Base-by-base conservation (phyloP, 306 rosid species). In the Datisca glomerata region DNA sequence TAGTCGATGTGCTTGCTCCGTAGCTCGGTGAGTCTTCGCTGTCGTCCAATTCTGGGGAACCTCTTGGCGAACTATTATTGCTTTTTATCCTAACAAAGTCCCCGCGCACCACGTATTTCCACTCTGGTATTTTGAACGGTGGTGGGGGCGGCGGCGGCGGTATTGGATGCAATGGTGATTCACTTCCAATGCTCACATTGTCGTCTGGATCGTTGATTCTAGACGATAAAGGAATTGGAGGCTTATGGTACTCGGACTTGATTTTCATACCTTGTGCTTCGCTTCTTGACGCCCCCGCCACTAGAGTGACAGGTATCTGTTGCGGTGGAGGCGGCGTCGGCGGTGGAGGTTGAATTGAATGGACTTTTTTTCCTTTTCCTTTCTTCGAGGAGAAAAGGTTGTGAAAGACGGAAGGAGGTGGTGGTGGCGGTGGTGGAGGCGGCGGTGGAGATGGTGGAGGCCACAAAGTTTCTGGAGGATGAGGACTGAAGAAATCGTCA, bases 61-160 rank as follows among this genome's bases (percentile, higher is more conserved):
- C 57, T 24, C 79, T 70, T 7, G 75, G 51, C 18, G 76, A 61
- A 48, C 78, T 74, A 42, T 49, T 51, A 21, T 53, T 50, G 69
- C 91, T 86, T 15, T 72, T 74, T 36, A 74, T 56, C 48, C 80
- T 70, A 2, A 82, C 72, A 35, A 38, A 76, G 47, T 83, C 95
- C 22, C 86, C 97, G 4, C 70, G 80, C 58, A 41, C 72, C 48
- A 25, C 43, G 15, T 60, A 70, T 59, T 61, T 73, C 86, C 65
- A 61, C 2, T 46, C 71, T 12, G 59, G 78, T 43, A 73, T 44
- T 12, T 61, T 72, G 45, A 72, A 83, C 3, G 91, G 85, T 0
- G 92, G 78, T 0, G 73, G 84, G 0, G 95, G 93, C 3, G 94
- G 81, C 0, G 89, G 80, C 0, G 76, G 78, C 7, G 89, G 81